Evolutionary conservation across 1,139 yeast species (phyloP), one percentile per base, ranked within the genome.

Genomic region (Diutina pseudorugosa): DNA sequence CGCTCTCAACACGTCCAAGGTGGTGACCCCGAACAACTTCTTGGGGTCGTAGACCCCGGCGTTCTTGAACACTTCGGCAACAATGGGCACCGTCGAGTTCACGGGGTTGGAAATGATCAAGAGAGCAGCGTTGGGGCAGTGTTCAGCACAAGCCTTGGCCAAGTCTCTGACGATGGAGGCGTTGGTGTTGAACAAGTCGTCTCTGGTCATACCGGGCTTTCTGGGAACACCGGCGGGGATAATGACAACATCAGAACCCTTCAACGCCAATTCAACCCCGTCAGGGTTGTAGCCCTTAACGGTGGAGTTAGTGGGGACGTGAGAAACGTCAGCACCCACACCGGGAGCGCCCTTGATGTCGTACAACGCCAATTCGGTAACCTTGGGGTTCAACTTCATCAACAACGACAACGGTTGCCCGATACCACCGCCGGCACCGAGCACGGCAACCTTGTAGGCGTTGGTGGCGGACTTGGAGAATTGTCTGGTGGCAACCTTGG

Each of bases 201-300:
- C 97, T 71, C 98, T 83, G 59, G 97, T 87, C 98, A 91, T 91
- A 61, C 97, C 97, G 54, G 97, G 97, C 75, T 91, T 91, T 75
- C 98, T 83, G 68, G 97, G 97, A 55, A 91, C 88, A 66, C 98
- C 97, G 51, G 97, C 97, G 57, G 97, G 96, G 66, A 91, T 86
- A 56, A 91, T 81, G 57, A 91, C 86, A 57, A 90, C 77, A 62
- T 85, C 86, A 27, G 95, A 75, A 52, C 82, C 85, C 52, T 76
- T 69, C 60, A 91, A 16, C 16, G 49, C 49, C 27, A 16, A 12
- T 36, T 45, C 49, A 6, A 45, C 27, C 41, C 19, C 41, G 19
- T 48, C 51, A 56, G 94, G 91, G 59, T 84, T 75, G 72, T 77
- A 84, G 55, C 88, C 85, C 58, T 77, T 70, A 57, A 88, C 87